phyloP scores from a whole-genome alignment of 495 filamentous ascomycete genomes.

The Penicillium atrosanguineum region DNA sequence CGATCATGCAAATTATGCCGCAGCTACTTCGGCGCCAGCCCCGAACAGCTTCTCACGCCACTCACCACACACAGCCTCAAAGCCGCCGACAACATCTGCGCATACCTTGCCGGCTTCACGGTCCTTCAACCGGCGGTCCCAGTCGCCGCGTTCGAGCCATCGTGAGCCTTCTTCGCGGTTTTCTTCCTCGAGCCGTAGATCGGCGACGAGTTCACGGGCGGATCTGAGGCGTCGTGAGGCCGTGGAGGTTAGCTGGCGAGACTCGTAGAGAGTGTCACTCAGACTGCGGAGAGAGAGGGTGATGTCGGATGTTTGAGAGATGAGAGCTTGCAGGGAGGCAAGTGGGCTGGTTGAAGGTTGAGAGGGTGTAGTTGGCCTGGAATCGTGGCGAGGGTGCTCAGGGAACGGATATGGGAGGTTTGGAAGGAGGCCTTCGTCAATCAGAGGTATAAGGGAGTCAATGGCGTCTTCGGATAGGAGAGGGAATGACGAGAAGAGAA shows the following conservation, averaged over 20 bases:
- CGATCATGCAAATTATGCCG: constrained; percentile 25
- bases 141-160: constrained; percentile 77
- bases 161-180: constrained; percentile 72
- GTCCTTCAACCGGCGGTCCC: constrained; percentile 69
- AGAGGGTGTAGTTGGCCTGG: constrained; percentile 36
- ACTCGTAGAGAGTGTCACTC: constrained; percentile 92
- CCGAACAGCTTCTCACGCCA: constrained; percentile 58
- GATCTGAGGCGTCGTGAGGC: constrained; percentile 73
- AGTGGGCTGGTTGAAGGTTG: constrained; percentile 44
- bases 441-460: constrained; percentile 63
- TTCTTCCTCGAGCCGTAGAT: constrained; percentile 80
- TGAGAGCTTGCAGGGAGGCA: constrained; percentile 50
- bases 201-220: constrained; percentile 75
- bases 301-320: constrained; percentile 67
- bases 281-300: constrained; percentile 77
- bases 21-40: constrained; percentile 35
- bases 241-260: constrained; percentile 76
- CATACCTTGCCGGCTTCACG: constrained; percentile 78
- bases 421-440: constrained; percentile 53
- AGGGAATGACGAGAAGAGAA: constrained; percentile 50
- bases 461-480: constrained; percentile 65
- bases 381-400: constrained; percentile 52
- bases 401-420: constrained; percentile 47
- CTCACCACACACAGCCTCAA: constrained; percentile 77
- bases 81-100: constrained; percentile 83